Evolutionary conservation across 179 eudicot species (phyloP).

Genomic region (Monotropa hypopitys): DNA sequence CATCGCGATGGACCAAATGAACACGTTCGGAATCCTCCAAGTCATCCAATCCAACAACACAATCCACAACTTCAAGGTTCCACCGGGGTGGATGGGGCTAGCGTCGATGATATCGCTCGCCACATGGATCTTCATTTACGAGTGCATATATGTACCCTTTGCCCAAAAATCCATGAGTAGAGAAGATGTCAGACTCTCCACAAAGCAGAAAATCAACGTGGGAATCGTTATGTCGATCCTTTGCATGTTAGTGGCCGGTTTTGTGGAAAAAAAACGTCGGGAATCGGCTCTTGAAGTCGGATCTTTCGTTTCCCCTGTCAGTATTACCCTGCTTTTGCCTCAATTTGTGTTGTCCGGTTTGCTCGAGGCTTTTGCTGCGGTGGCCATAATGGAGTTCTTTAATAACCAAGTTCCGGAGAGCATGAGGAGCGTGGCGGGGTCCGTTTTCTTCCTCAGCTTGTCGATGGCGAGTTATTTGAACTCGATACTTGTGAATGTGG

Average conservation of each 20-base stretch:
- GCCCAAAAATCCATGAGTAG: conserved; percentile 11
- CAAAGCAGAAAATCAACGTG: conserved; percentile 22
- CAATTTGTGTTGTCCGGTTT: conserved; percentile 46
- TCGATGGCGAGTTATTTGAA: conserved; percentile 48
- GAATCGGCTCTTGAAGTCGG: conserved; percentile 21
- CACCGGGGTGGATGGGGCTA: conserved; percentile 53
- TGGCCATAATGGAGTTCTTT: conserved; percentile 55
- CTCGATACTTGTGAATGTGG: conserved; percentile 34
- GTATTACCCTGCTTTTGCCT: conserved; percentile 27
- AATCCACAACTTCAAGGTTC: conserved; percentile 37
- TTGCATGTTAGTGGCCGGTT: conserved; percentile 34
- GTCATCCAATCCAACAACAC: conserved; percentile 33
- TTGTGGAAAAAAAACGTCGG: conserved; percentile 32
- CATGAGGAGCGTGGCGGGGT: conserved; percentile 58
- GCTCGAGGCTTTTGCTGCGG: conserved; percentile 49
- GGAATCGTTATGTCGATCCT: conserved; percentile 58
- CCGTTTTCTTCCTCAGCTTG: conserved; percentile 42
- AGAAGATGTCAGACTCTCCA: conserved; percentile 25
- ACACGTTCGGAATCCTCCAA: conserved; percentile 28
- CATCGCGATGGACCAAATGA: conserved; percentile 29
- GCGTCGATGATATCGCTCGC: conserved; percentile 49
- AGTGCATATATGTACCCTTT: conserved; percentile 28
- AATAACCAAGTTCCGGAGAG: conserved; percentile 47
- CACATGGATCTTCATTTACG: conserved; percentile 42
- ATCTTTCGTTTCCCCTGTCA: conserved; percentile 36